Base-by-base conservation (phyloP, 2,329 filamentous ascomycete species). In the Curvularia eragrostidis region DNA sequence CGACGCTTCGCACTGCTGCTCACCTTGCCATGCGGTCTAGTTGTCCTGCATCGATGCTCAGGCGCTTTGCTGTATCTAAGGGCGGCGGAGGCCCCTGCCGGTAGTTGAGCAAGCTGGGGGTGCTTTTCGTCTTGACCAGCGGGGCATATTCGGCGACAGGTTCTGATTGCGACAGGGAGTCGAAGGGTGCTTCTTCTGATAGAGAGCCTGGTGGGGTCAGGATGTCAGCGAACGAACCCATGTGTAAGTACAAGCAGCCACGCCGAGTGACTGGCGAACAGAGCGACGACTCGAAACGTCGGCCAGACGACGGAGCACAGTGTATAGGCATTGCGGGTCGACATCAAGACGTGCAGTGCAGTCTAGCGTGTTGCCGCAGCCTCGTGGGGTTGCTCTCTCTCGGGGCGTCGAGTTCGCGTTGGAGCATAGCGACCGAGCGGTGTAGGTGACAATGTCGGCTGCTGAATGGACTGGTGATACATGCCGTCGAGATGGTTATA, bases 11-110 rank as follows among this genome's bases (percentile, higher is more conserved):
- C 26, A 26, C 34, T 19, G 18, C 23, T 39, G 80, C 87, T 77
- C 78, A 95, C 91, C 90, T 93, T 78, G 89, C 84, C 77, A 91
- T 81, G 69, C 85, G 81, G 75, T 93, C 91, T 64, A 84, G 82
- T 59, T 85, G 82, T 51, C 87, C 85, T 56, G 87, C 87, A 76
- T 95, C 92, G 72, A 93, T 88, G 49, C 91, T 94, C 78, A 91
- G 88, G 60, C 90, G 88, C 74, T 79, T 86, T 82, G 65, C 82
- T 63, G 84, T 86, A 65, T 88, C 86, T 49, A 84, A 77, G 75
- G 71, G 63, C 44, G 78, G 76, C 53, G 74, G 68, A 34, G 77
- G 62, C 15, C 56, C 42, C 49, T 71, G 56, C 50, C 67, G 54
- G 58, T 74, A 73, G 41, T 74, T 63, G 36, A 80, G 77, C 65